Base-by-base conservation (phyloP, 2,329 filamentous ascomycete genomes). In the Hypoxylon sp. region DNA sequence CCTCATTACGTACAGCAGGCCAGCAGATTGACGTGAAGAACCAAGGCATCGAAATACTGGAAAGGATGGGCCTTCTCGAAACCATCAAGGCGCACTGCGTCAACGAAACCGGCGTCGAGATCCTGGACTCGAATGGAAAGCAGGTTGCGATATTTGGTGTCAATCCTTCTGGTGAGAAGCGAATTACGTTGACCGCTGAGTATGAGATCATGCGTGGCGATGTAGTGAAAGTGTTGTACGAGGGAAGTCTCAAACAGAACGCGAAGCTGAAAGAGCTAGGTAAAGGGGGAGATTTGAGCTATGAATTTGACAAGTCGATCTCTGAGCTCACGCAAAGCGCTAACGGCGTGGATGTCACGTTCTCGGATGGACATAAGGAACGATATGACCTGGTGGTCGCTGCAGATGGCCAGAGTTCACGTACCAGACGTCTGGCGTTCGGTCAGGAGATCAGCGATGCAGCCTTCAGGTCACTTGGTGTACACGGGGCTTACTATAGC, bases 121-220 rank as follows among this genome's bases (percentile, higher is more conserved):
- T 86, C 13, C 76, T 87, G 32, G 79, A 86, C 65, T 65, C 67
- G 0, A 62, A 75, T 1, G 81, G 82, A 49, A 75, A 74, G 0
- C 67, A 73, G 4, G 73, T 76, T 28, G 85, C 82, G 13, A 77
- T 72, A 5, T 77, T 84, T 36, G 70, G 72, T 19, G 75, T 77
- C 23, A 81, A 81, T 66, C 76, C 76, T 49, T 73, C 80, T 0
- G 82, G 80, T 2, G 75, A 80, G 43, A 79, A 80, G 0, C 72
- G 65, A 30, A 81, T 83, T 68, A 76, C 76, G 14, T 75, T 86
- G n/a, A 85, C 83, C 0, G 82, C 81, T 48, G 86, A 89, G 60
- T 87, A 81, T 62, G 87, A 89, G 75, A 85, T 89, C 38, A 84
- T 89, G 80, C 79, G 87, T 5, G 86, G 84, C 0, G 83, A 87